Evolutionary conservation across 805 yeast species (phyloP).

Genomic region (Gaillardinia entomophila): DNA sequence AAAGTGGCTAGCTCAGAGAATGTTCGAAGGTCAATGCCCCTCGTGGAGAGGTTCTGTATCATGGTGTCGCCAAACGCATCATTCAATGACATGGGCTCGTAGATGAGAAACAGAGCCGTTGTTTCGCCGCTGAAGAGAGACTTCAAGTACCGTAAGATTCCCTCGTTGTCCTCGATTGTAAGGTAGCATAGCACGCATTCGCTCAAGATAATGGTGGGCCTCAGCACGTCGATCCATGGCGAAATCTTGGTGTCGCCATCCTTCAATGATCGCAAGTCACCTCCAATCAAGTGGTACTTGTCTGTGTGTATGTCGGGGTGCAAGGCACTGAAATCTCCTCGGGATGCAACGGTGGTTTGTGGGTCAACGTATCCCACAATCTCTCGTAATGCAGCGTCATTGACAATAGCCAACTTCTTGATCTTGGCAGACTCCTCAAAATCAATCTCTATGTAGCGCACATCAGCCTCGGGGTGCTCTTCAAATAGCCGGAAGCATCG

Average conservation of each 20-base stretch:
- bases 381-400: slow-evolving; percentile 18
- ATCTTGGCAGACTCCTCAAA: slow-evolving; percentile 48
- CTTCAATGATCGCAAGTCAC: slow-evolving; percentile 44
- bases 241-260: slow-evolving; percentile 6
- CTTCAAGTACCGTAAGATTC: slow-evolving; percentile 41
- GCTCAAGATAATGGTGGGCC: slow-evolving; percentile 60
- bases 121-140: slow-evolving; percentile 8
- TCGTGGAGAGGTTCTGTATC: slow-evolving; percentile 50
- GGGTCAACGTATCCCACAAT: slow-evolving; percentile 15
- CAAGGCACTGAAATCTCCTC: slow-evolving; percentile 16
- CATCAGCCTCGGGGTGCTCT: slow-evolving; percentile 10
- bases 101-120: slow-evolving; percentile 38
- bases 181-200: slow-evolving; percentile 78
- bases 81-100: slow-evolving; percentile 65
- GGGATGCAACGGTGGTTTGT: slow-evolving; percentile 8
- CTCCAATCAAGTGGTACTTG: slow-evolving; percentile 48
- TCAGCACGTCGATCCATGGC: slow-evolving; percentile 18
- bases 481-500: slow-evolving; percentile 49
- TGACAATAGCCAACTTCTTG: slow-evolving; percentile 45
- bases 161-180: slow-evolving; percentile 42
- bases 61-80: slow-evolving; percentile 66
- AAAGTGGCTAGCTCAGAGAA: slow-evolving; percentile 47
- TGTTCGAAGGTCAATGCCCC: slow-evolving; percentile 62
- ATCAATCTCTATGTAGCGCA: slow-evolving; percentile 58
- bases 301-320: slow-evolving; percentile 27